Evolutionary conservation across 148 eudicot species (phyloP).

Genomic region (Rhododendron griersonianum): DNA sequence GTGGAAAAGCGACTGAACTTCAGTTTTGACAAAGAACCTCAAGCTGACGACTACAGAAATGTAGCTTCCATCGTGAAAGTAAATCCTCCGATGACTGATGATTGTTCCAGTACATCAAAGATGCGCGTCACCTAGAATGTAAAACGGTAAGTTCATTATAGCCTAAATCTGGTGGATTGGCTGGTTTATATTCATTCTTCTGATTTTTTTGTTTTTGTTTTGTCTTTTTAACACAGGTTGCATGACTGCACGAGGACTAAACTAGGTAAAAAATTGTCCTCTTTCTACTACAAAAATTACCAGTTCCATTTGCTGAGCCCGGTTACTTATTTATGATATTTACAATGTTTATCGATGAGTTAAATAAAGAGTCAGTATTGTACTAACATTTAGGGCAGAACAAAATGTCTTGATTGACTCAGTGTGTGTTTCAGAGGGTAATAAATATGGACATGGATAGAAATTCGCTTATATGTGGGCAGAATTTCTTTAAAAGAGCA

Average conservation of each 20-base stretch:
- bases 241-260: not conserved
- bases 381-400: not conserved
- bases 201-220: not conserved
- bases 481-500: not conserved
- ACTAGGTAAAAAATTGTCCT: not conserved
- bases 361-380: not conserved
- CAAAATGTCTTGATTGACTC: not conserved
- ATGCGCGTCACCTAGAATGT: constrained; percentile 34
- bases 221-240: not conserved
- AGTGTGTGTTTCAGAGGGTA: not conserved
- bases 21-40: constrained; percentile 27
- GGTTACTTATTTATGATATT: not conserved
- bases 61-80: constrained; percentile 28
- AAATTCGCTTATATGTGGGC: not conserved
- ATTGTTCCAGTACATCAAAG: constrained; percentile 31
- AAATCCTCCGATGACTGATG: constrained; percentile 30
- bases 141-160: constrained; percentile 27
- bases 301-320: not conserved
- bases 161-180: not conserved
- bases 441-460: not conserved
- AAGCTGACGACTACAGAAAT: constrained; percentile 9
- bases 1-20: constrained; percentile 82
- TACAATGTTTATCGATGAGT: not conserved
- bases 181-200: not conserved
- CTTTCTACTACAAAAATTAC: not conserved